Evolutionary conservation across 495 filamentous ascomycete genomes (phyloP), one percentile per base, ranked within the genome.

Genomic region (Aspergillus olivimuriae): DNA sequence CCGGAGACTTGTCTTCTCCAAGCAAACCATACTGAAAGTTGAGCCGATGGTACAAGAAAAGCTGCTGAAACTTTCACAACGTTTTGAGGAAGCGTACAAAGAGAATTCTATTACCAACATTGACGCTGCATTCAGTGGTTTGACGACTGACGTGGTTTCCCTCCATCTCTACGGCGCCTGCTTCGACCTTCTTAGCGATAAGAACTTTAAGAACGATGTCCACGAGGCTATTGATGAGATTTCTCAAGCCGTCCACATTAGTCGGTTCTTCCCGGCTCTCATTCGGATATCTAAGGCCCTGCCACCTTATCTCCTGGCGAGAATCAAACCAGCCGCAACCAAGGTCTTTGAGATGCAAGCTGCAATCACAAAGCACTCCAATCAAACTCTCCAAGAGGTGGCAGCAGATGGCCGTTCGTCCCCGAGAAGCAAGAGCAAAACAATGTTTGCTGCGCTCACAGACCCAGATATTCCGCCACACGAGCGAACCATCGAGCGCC

Each of bases 1-100:
- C n/a, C 73, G 75, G 17, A 53, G 41, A 9, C 62, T 69, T 1
- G 20, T 77, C 11, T 80, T 81, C 62, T 78, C 74, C 8, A 78
- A 69, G 33, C 54, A 52, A 9, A 62, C 67, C 15, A 56, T 79
- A 8, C 26, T 39, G 0, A 51, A 46, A 10, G 43, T 80, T 2
- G 65, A 75, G 30, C 68, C 68, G 2, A 47, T 66, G 2, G 68
- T 82, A 6, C 55, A 69, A 18, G 62, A 66, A 0, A 57, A 66
- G n/a, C 53, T 76, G 1, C 53, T 65, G 15, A 57, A 64, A 14
- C 52, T 80, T 0, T 52, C 66, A 30, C 19, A 39, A 1, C 55
- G 58, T 7, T 56, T 78, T 16, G 41, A 59, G 15, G 57, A 53
- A 5, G 56, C 62, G 17, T 53, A 43, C 11, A 21, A 40, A 12